These are phyloP conservation scores for Candida tetrigidarum DNA, from an alignment of 1,139 yeast species.

Conservation along the genomic window DNA sequence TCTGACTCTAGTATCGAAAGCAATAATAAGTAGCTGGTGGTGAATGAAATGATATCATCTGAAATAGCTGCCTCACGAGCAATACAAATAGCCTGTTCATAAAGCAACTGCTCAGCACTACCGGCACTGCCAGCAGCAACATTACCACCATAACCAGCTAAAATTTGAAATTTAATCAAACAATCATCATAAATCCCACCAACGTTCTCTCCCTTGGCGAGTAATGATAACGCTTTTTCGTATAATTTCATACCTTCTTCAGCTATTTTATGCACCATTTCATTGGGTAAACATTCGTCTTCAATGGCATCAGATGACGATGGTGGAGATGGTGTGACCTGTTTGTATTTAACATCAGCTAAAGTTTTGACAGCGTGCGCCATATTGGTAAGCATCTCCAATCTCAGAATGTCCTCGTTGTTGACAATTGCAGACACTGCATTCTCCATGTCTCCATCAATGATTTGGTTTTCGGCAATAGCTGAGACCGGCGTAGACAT, in stretches of 20 bases:
- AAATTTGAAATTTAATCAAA: background rate
- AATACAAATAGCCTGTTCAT: conserved; percentile 92
- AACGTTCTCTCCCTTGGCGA: conserved; percentile 83
- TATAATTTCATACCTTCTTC: conserved; percentile 88
- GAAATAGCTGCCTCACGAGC: conserved; percentile 89
- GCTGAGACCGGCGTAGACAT: conserved; percentile 7
- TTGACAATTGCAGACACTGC: conserved; percentile 19
- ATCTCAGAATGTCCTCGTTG: conserved; percentile 44
- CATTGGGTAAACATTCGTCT: conserved; percentile 57
- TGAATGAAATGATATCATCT: conserved; percentile 90
- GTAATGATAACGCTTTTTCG: conserved; percentile 77
- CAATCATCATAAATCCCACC: conserved; percentile 51
- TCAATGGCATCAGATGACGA: conserved; percentile 49
- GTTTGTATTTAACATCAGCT: conserved; percentile 91
- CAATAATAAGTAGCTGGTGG: conserved; percentile 94
- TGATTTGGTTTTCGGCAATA: conserved; percentile 12
- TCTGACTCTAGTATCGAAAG: conserved; percentile 2
- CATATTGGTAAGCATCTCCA: conserved; percentile 84
- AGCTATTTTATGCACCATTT: conserved; percentile 62
- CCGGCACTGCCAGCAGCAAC: too few species aligned
- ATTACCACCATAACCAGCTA: too few species aligned
- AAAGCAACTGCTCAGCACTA: conserved; percentile 79
- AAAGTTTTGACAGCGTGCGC: conserved; percentile 87
- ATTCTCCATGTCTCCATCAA: conserved; percentile 2
- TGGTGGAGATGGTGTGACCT: conserved; percentile 79